Conservation (phyloP, 306 rosid genomes). For the Chamaecrista fasciculata region DNA sequence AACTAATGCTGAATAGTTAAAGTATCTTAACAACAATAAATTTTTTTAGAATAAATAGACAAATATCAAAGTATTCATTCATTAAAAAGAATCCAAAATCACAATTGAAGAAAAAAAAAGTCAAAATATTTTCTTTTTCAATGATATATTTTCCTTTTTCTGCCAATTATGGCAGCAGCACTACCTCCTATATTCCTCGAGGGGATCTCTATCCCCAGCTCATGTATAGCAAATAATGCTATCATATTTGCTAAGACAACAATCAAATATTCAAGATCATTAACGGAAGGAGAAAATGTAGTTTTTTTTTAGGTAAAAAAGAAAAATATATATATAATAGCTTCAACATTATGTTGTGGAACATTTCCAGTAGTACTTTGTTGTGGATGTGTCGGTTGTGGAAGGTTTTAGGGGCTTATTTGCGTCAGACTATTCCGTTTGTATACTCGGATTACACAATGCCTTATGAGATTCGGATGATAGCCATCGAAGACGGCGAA, state of each 20-base stretch:
- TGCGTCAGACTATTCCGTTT: not conserved
- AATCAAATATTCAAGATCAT: not conserved
- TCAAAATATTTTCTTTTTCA: not conserved
- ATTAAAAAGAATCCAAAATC: not conserved
- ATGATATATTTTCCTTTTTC: not conserved
- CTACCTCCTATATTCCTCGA: not conserved
- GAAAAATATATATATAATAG: not conserved
- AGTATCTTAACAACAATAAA: too few relatives aligned
- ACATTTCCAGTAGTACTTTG: not conserved
- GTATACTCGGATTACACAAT: not conserved
- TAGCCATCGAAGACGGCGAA: constrained; percentile 11
- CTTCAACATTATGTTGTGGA: not conserved
- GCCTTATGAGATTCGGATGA: not conserved
- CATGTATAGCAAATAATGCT: not conserved
- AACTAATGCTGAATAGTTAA: too few relatives aligned
- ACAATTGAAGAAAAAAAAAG: not conserved
- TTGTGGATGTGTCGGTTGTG: not conserved
- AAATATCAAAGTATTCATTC: too few relatives aligned
- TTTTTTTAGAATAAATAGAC: too few relatives aligned
- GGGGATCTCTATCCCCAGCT: not conserved
- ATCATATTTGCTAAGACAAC: not conserved
- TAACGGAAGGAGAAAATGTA: not conserved
- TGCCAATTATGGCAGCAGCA: not conserved
- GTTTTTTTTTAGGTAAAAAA: not conserved
- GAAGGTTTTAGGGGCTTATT: not conserved